Conservation (phyloP, 2,329 filamentous ascomycete genomes). For the Hypomyces rosellus region DNA sequence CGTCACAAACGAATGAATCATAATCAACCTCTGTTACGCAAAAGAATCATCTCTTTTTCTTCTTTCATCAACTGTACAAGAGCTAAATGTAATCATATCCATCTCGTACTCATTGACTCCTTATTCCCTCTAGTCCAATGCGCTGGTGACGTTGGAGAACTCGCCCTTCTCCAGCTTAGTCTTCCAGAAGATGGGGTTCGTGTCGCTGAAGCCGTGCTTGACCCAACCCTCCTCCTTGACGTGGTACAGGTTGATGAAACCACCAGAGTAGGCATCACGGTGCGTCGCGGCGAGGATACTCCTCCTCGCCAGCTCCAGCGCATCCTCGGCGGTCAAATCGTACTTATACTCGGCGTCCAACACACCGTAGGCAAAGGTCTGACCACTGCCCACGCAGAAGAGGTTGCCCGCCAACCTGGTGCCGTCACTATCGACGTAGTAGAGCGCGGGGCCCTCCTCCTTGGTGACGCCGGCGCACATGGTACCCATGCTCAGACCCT, state of each 20-base stretch:
- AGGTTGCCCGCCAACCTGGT: constrained; percentile 88
- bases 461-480: constrained; percentile 98
- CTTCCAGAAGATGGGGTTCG: constrained; percentile 99
- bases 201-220: constrained; percentile 96
- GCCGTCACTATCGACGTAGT: constrained; percentile 95
- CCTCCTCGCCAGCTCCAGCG: constrained; percentile 80
- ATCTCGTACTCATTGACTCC: background rate
- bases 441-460: constrained; percentile 91
- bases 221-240: constrained; percentile 99
- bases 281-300: constrained; percentile 96
- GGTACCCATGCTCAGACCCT: constrained; percentile 97
- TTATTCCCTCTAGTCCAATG: constrained; percentile 42
- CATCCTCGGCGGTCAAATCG: constrained; percentile 79
- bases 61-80: background rate
- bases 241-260: constrained; percentile 97
- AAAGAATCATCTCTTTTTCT: background rate
- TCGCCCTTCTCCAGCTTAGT: constrained; percentile 98
- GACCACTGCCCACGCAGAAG: constrained; percentile 96
- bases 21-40: background rate
- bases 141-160: constrained; percentile 89
- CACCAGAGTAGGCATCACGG: constrained; percentile 96
- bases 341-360: constrained; percentile 93
- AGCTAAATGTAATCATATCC: background rate
- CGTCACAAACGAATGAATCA: no score
- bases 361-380: constrained; percentile 98